Evolutionary conservation across 1,284 basidiomycete genomes (phyloP).

Genomic region (Microbotryum lychnidis-dioicae): DNA sequence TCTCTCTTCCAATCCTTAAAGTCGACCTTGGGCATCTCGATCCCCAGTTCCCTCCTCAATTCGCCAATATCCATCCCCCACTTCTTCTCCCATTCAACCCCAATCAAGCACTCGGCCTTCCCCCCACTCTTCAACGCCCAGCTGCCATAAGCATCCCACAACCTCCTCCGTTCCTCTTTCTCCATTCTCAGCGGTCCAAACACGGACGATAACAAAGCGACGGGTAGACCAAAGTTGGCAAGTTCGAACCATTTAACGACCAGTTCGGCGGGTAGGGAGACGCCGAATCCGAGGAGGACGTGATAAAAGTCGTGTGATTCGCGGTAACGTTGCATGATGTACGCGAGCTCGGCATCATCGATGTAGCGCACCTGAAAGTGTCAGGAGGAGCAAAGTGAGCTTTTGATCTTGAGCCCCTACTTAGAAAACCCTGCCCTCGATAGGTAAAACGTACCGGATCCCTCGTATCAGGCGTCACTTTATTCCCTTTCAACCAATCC

Average conservation of each 20-base stretch:
- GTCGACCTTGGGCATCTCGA: conserved; percentile 44
- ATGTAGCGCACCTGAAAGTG: conserved; percentile 75
- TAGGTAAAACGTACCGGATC: conserved; percentile 57
- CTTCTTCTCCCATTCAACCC: conserved; percentile 90
- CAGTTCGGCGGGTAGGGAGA: conserved; percentile 85
- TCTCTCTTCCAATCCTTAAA: conserved; percentile 42
- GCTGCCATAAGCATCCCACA: conserved; percentile 72
- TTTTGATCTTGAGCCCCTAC: conserved; percentile 11
- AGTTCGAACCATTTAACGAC: conserved; percentile 94
- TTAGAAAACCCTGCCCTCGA: too few relatives aligned
- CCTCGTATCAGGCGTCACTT: conserved; percentile 90
- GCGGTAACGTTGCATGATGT: conserved; percentile 95
- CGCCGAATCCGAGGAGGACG: conserved; percentile 75
- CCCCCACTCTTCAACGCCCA: conserved; percentile 77
- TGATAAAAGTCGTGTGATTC: conserved; percentile 98
- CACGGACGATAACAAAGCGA: conserved; percentile 69
- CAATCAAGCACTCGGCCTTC: conserved; percentile 64
- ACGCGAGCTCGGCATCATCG: conserved; percentile 83
- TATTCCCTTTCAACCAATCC: conserved; percentile 81
- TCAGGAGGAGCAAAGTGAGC: not conserved
- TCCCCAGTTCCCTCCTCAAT: conserved; percentile 71
- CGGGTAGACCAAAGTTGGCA: conserved; percentile 82
- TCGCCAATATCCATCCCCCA: conserved; percentile 78
- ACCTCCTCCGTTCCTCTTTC: conserved; percentile 45
- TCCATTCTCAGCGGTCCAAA: conserved; percentile 54